Base-by-base conservation (phyloP, 2,329 filamentous ascomycete species). In the Claviceps citrina region DNA sequence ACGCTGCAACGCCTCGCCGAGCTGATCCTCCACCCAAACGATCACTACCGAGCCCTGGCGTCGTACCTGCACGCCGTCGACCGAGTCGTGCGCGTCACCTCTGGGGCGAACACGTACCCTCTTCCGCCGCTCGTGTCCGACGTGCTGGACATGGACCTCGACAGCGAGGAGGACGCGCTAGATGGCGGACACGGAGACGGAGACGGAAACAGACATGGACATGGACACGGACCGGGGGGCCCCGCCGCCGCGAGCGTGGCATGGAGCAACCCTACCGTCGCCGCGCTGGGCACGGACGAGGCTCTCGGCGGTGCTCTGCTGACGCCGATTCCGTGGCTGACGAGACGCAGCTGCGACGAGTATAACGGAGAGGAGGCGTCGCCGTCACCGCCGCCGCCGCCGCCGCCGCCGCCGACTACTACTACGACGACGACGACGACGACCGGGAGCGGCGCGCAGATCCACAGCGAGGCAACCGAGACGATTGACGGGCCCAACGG, bases 241-340 rank as follows among this genome's bases (percentile, higher is more conserved):
- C n/a, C 31, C 2, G 18, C 31, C 12, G 62, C 57, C 48, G 59
- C 48, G 13, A 50, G 53, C 7, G 58, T 70, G 9, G 58, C 64
- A 3, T 70, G 70, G 65, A 61, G 61, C 34, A 70, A 71, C 38
- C 61, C 50, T 51, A 69, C 53, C 47, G 60, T 60, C 46, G 57
- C 60, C 7, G 58, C 64, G 10, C 64, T 89, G 6, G 87, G 85
- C 2, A 85, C 82, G 36, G 89, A 96, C 51, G 89, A 95, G 56
- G 81, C 81, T 10, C 66, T 96, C 1, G 89, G 89, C 18, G 91
- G 91, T 6, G 91, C 91, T 0, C 67, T 95, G 15, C 67, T 98
- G 37, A 96, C 89, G 1, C 91, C 89, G 1, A 96, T 98, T 42
- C 84, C 87, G 0, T 98, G 91, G 91, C 65, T 96, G 38, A 68